Conservation (phyloP, 2,329 filamentous ascomycete genomes). For the Rhinocladiella similis region DNA sequence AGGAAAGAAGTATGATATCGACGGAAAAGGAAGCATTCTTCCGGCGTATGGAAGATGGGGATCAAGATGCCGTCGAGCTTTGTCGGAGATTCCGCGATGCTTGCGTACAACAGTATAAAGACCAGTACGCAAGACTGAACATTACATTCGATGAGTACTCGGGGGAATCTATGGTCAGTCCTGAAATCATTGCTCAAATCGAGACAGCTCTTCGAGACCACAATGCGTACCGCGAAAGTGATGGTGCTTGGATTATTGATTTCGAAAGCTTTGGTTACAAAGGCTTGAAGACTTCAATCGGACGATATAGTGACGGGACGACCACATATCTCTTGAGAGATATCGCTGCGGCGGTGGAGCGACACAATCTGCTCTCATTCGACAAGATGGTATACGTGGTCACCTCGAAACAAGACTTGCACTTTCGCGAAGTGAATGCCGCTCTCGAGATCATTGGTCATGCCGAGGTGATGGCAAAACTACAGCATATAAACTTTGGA, state of each 20-base stretch:
- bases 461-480: slow-evolving; percentile 65
- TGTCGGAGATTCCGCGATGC: slow-evolving; percentile 68
- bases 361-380: slow-evolving; percentile 62
- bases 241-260: slow-evolving; percentile 72
- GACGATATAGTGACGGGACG: slow-evolving; percentile 73
- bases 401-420: slow-evolving; percentile 69
- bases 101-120: slow-evolving; percentile 66
- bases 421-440: slow-evolving; percentile 74
- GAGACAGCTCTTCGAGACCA: slow-evolving; percentile 64
- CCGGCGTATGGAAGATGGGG: slow-evolving; percentile 69
- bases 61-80: slow-evolving; percentile 59
- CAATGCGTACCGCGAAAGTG: slow-evolving; percentile 66
- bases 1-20: slow-evolving; percentile 53
- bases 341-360: slow-evolving; percentile 70
- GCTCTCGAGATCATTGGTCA: slow-evolving; percentile 71
- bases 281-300: slow-evolving; percentile 68
- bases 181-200: slow-evolving; percentile 65
- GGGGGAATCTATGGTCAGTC: slow-evolving; percentile 71
- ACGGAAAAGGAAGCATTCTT: slow-evolving; percentile 57
- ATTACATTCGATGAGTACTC: slow-evolving; percentile 71
- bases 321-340: slow-evolving; percentile 77
- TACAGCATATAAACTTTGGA: slow-evolving; percentile 75
- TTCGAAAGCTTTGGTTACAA: slow-evolving; percentile 69
- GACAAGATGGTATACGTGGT: slow-evolving; percentile 82
- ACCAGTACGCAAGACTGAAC: slow-evolving; percentile 69